A percentile compares a stretch with the other conserved stretches of the same genome.
These are phyloP conservation scores for Chaetomium fimeti DNA, from an alignment of 495 filamentous ascomycete species.

Conservation along the genomic window DNA sequence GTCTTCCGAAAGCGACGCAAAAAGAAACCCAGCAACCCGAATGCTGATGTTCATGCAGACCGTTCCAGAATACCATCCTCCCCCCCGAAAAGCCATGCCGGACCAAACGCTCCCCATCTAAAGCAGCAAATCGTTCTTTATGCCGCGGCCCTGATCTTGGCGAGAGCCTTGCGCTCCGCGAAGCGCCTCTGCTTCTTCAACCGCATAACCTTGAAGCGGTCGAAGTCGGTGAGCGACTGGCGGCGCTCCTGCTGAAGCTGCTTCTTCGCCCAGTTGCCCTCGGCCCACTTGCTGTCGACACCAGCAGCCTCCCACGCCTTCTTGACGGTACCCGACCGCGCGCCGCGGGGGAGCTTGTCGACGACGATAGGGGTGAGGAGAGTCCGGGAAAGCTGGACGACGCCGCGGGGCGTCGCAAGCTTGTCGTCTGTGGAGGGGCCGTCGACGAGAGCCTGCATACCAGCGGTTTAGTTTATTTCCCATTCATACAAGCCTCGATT, in stretches of 20 bases:
- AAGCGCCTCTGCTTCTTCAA: slow-evolving; percentile 97
- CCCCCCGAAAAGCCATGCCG: slow-evolving; percentile 41
- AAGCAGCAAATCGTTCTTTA: slow-evolving; percentile 33
- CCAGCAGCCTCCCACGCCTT: slow-evolving; percentile 80
- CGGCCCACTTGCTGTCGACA: slow-evolving; percentile 87
- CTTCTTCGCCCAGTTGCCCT: slow-evolving; percentile 88
- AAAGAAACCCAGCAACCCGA: slow-evolving; percentile 49
- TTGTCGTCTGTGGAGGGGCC: slow-evolving; percentile 77
- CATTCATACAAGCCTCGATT: slow-evolving; percentile 17
- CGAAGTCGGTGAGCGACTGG: slow-evolving; percentile 91
- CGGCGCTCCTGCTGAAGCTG: slow-evolving; percentile 77
- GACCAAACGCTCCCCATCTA: slow-evolving; percentile 38
- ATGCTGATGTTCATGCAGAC: slow-evolving; percentile 51
- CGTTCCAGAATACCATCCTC: slow-evolving; percentile 42
- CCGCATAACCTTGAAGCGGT: slow-evolving; percentile 98
- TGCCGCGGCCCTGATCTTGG: slow-evolving; percentile 64
- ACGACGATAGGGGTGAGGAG: slow-evolving; percentile 90
- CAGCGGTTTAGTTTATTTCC: slow-evolving; percentile 35
- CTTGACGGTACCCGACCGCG: slow-evolving; percentile 78
- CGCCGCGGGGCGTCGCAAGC: slow-evolving; percentile 77
- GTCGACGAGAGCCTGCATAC: slow-evolving; percentile 83
- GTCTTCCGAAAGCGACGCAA: slow-evolving; percentile 53
- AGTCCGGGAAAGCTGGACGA: slow-evolving; percentile 71
- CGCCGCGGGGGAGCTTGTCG: slow-evolving; percentile 79
- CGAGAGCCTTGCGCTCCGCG: slow-evolving; percentile 89